Conservation (phyloP, 2,329 filamentous ascomycete genomes). For the Nemania diffusa region DNA sequence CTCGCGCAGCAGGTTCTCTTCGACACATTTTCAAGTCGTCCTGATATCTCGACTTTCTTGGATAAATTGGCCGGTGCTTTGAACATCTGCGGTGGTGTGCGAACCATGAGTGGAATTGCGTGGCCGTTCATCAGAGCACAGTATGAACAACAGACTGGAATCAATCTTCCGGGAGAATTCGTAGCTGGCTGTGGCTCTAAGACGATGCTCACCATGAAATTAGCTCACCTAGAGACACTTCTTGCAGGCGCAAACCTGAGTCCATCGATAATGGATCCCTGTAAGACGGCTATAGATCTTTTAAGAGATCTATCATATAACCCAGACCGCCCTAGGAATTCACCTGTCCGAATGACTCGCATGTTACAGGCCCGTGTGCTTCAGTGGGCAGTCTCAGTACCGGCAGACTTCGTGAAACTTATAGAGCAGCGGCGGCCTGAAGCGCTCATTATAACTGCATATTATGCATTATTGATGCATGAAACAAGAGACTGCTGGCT, state of each 20-base stretch:
- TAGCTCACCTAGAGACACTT: slow-evolving; percentile 8
- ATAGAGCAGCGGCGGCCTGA: slow-evolving; percentile 52
- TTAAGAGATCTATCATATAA: slow-evolving; percentile 8
- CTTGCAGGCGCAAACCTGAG: slow-evolving; percentile 6
- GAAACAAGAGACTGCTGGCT: slow-evolving; percentile 49
- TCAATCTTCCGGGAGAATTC: slow-evolving; percentile 4
- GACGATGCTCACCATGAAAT: slow-evolving; percentile 11
- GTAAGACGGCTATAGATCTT: slow-evolving; percentile 13
- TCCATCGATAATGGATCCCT: slow-evolving; percentile 2
- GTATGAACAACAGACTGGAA: slow-evolving; percentile 21
- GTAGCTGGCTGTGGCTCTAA: neutral
- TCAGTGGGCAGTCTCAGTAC: slow-evolving; percentile 36
- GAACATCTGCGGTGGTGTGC: slow-evolving; percentile 38
- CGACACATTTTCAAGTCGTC: slow-evolving; percentile 32
- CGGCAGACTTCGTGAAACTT: slow-evolving; percentile 47
- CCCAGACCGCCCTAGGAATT: neutral
- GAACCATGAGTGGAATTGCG: slow-evolving; percentile 26
- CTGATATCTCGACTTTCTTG: slow-evolving; percentile 25
- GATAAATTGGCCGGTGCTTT: slow-evolving; percentile 36
- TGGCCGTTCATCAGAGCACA: slow-evolving; percentile 21
- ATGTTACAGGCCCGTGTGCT: slow-evolving; percentile 11
- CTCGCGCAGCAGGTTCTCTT: slow-evolving; percentile 43
- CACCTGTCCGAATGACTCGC: neutral
- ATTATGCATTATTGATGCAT: slow-evolving; percentile 56
- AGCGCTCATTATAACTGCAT: slow-evolving; percentile 55